Evolutionary conservation across 2,329 filamentous ascomycete species (phyloP).

Genomic region (Fusarium vanettenii): DNA sequence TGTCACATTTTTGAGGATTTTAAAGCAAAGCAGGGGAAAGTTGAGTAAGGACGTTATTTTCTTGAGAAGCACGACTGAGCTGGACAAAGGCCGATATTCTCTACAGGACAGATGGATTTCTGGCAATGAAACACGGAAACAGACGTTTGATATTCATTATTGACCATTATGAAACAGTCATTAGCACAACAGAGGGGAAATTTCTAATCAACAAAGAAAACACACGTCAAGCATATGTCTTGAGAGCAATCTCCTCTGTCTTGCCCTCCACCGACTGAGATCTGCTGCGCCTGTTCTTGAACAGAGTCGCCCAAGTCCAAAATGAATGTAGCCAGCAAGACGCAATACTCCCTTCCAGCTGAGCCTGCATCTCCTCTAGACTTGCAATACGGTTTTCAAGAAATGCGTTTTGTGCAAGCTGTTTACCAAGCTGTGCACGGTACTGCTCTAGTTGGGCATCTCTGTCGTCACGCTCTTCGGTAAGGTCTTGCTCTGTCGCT

Average conservation of each 20-base stretch:
- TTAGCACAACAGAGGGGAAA: background rate
- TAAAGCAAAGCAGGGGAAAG: background rate
- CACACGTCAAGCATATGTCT: background rate
- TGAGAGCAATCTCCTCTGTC: background rate
- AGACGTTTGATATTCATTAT: background rate
- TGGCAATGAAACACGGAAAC: background rate
- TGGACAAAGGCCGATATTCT: too few relatives aligned
- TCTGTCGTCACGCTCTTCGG: background rate
- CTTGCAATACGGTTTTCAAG: background rate
- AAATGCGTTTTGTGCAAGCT: background rate
- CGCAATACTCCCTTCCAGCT: background rate
- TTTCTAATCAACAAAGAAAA: background rate
- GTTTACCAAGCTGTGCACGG: background rate
- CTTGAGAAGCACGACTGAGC: background rate
- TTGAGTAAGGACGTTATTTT: background rate
- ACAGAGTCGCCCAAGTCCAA: background rate
- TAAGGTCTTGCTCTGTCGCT: background rate
- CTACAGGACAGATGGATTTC: background rate
- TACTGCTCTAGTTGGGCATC: background rate
- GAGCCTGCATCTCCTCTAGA: background rate
- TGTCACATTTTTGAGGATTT: background rate
- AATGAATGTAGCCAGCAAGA: conserved; percentile 5
- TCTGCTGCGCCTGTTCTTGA: background rate
- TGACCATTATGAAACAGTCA: background rate
- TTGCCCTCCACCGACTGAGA: background rate